Evolutionary conservation across 2,329 filamentous ascomycete genomes (phyloP).

Genomic region (Karstenula rhodostoma): DNA sequence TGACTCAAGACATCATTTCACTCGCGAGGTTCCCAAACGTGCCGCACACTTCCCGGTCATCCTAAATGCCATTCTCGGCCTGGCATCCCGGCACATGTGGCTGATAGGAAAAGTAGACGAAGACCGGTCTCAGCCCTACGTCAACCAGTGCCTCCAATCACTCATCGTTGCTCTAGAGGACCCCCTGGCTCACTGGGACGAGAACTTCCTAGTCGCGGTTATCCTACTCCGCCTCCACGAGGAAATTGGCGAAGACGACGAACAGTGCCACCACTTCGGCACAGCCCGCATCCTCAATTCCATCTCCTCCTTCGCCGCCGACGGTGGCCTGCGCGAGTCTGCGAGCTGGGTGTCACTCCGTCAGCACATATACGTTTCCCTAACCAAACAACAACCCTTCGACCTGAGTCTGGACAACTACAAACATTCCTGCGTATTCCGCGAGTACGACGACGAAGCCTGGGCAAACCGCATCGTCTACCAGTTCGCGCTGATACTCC

Average conservation of each 20-base stretch:
- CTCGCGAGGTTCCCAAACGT: slow-evolving; percentile 56
- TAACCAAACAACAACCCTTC: slow-evolving; percentile 46
- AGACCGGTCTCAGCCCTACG: slow-evolving; percentile 55
- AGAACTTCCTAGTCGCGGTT: slow-evolving; percentile 58
- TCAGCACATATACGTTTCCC: slow-evolving; percentile 52
- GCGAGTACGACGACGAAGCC: slow-evolving; percentile 39
- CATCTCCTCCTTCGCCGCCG: slow-evolving; percentile 48
- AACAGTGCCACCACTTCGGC: slow-evolving; percentile 51
- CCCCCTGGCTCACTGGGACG: slow-evolving; percentile 54
- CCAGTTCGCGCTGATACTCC: slow-evolving; percentile 39
- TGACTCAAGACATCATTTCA: slow-evolving; percentile 47
- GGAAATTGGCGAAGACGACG: slow-evolving; percentile 53
- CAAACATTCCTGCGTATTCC: slow-evolving; percentile 37
- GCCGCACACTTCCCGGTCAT: slow-evolving; percentile 58
- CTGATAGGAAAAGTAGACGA: slow-evolving; percentile 50
- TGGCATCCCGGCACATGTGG: slow-evolving; percentile 57
- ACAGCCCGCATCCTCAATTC: slow-evolving; percentile 50
- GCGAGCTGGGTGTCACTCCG: slow-evolving; percentile 53
- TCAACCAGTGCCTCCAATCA: slow-evolving; percentile 56
- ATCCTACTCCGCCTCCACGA: slow-evolving; percentile 61
- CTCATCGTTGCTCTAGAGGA: slow-evolving; percentile 57
- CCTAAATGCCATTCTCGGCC: slow-evolving; percentile 56
- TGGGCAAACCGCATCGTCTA: slow-evolving; percentile 46
- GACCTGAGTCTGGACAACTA: slow-evolving; percentile 43
- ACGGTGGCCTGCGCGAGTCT: slow-evolving; percentile 52